Evolutionary conservation across 179 eudicot species (phyloP).

Genomic region (Silene vulgaris): DNA sequence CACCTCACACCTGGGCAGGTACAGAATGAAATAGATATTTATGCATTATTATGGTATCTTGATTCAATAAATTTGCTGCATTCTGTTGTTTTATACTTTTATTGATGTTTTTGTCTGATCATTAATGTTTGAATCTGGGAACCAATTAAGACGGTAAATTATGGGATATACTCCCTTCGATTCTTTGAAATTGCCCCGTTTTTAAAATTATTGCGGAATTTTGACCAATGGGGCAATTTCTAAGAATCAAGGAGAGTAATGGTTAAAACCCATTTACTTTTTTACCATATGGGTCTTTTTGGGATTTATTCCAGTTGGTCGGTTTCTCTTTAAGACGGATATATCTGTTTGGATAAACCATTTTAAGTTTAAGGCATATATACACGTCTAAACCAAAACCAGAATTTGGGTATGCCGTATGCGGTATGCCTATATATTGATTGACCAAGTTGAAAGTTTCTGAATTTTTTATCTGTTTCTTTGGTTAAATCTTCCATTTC

Average conservation of each 20-base stretch:
- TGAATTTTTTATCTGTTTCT: slow-evolving; percentile 6
- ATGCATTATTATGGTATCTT: slow-evolving; percentile 18
- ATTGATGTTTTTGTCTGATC: slow-evolving; percentile 21
- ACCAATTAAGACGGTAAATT: background rate
- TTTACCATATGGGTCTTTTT: slow-evolving; percentile 7
- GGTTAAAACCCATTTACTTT: background rate
- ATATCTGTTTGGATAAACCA: too few species aligned
- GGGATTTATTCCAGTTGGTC: background rate
- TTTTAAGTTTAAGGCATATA: too few species aligned
- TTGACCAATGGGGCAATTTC: background rate
- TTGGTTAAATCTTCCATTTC: background rate
- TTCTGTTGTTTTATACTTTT: slow-evolving; percentile 11
- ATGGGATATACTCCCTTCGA: background rate
- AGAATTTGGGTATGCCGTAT: too few species aligned
- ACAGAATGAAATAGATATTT: background rate
- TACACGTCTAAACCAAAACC: too few species aligned
- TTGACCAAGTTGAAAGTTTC: slow-evolving; percentile 20
- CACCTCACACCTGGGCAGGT: slow-evolving; percentile 15
- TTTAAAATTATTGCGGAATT: too few species aligned
- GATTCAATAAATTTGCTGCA: slow-evolving; percentile 20
- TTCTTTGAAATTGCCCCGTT: too few species aligned
- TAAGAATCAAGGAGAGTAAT: background rate
- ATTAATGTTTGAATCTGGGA: background rate
- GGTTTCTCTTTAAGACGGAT: too few species aligned
- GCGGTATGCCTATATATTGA: background rate